Evolutionary conservation across 129 eudicot species (phyloP), one percentile per base, ranked within the genome.

Genomic region (Centella asiatica): DNA sequence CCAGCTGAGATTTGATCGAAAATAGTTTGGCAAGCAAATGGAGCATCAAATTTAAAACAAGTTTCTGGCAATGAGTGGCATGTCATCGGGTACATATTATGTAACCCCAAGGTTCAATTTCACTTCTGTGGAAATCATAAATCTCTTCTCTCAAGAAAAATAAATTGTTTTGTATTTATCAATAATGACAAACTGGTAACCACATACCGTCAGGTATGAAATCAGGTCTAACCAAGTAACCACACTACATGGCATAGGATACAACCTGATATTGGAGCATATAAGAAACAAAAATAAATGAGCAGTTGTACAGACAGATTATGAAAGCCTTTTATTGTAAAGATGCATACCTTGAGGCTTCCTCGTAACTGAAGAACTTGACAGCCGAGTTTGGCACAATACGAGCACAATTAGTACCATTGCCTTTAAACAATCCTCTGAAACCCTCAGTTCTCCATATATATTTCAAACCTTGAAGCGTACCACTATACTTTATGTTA

Each of bases 381-480:
- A 92, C 95, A 5, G 98, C 98, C 42, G 96, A 87, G 72, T 92
- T 92, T 34, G 98, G 98, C 40, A 92, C 88, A 55, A 92, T 92
- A 40, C 98, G 95, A 65, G 98, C 98, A 80, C 98, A 92, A 70
- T 92, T 92, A 32, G 98, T 82, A 32, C 96, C 98, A 76, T 92
- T 92, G 57, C 98, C 98, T 81, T 92, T 92, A 65, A 92, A 92
- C 78, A 92, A 69, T 72, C 98, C 98, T 70, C 82, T 53, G n/a
- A 92, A 47, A n/a, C 98, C 98, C 73, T 92, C 98, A 57, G 98
- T 84, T 65, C 80, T 80, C 95, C 94, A 87, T 70, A 92, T 92
- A 74, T 92, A 84, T 67, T 87, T 87, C 64, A 92, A 74, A 45
- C 98, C 98, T 72, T 92, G 98, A 70, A 92, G 62, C 15, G 98